Percentiles rank a stretch among this genome's conserved stretches.
Conservation (phyloP, 2,329 filamentous ascomycete species). For the Karstenula rhodostoma region DNA sequence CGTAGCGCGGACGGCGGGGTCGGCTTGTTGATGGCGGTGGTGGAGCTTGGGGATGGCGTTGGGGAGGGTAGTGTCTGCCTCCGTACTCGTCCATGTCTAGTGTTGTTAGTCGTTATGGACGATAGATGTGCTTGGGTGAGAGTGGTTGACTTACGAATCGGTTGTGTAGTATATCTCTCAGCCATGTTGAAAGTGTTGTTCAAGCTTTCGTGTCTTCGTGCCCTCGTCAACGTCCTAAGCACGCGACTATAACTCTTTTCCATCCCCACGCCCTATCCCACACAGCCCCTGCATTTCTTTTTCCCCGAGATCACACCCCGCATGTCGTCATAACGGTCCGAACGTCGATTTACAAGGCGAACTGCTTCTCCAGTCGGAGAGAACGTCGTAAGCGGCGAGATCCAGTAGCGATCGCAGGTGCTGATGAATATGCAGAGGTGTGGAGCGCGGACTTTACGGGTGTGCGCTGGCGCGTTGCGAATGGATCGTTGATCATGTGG, state of each 20-base stretch:
- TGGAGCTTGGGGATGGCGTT: slow-evolving; percentile 14
- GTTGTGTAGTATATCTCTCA: slow-evolving; percentile 10
- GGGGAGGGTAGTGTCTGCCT: slow-evolving; percentile 15
- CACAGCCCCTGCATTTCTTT: slow-evolving; percentile 15
- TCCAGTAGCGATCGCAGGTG: slow-evolving; percentile 5
- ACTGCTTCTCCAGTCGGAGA: neutral
- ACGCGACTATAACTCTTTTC: slow-evolving; percentile 1
- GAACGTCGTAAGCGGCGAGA: neutral
- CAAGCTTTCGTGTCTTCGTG: neutral
- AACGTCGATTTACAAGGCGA: neutral
- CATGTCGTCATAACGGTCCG: slow-evolving; percentile 17
- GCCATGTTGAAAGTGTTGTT: slow-evolving; percentile 6
- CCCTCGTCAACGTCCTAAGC: neutral
- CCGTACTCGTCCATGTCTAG: slow-evolving; percentile 22
- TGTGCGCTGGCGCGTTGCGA: slow-evolving; percentile 20
- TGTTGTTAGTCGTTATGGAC: neutral
- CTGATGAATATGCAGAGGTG: neutral
- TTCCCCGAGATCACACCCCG: neutral
- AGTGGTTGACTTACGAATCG: slow-evolving; percentile 3
- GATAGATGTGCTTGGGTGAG: neutral
- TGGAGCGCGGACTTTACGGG: slow-evolving; percentile 4
- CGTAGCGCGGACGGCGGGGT: slow-evolving; percentile 10
- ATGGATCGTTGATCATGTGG: slow-evolving; percentile 14
- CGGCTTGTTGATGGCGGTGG: slow-evolving; percentile 13
- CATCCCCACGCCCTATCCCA: slow-evolving; percentile 1